Evolutionary conservation across 1,139 yeast genomes (phyloP), one percentile per base, ranked within the genome.

Genomic region (Kodamaea sp.): DNA sequence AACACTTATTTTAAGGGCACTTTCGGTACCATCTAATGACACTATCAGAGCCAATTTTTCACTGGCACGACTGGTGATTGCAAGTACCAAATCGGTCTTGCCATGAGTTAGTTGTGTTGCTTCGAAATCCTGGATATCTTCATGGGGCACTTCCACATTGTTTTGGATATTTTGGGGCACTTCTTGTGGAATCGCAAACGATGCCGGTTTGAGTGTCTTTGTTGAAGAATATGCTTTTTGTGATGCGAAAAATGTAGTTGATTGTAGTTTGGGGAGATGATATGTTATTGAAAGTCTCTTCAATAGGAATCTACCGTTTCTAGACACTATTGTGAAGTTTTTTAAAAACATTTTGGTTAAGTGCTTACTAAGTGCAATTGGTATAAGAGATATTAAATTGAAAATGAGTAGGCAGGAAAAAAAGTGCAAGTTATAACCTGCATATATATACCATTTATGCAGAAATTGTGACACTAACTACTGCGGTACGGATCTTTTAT

Each of bases 1-100:
- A 5, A 94, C 97, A n/a, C 75, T 67, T 6, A 94, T 78, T 36
- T 84, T 69, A 31, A 92, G 66, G 0, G 86, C 86, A n/a, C 81
- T 55, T 35, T 79, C 66, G 40, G 82, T 75, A 8, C 66, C 52
- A 47, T 89, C 96, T 2, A 67, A 73, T 15, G 60, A 53, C 10
- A 81, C 75, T 10, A 90, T 78, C 8, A 58, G 57, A 25, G 73
- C 75, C 35, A 92, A 66, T 57, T 84, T 80, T 15, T 61, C 53
- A 34, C 64, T 55, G 9, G 78, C 78, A 36, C 70, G 45, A 27
- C 58, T 55, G 1, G 76, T 67, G 29, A 72, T 70, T 7, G 67
- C 78, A 7, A 72, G 54, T 24, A 53, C 57, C 42, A 68, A 49
- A 32, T 62, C 59, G 2, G 75, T 69, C 9, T 43, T 38, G 12